These are phyloP conservation scores for Aspergillus asperescens DNA, from an alignment of 495 filamentous ascomycete species.

Conservation along the genomic window DNA sequence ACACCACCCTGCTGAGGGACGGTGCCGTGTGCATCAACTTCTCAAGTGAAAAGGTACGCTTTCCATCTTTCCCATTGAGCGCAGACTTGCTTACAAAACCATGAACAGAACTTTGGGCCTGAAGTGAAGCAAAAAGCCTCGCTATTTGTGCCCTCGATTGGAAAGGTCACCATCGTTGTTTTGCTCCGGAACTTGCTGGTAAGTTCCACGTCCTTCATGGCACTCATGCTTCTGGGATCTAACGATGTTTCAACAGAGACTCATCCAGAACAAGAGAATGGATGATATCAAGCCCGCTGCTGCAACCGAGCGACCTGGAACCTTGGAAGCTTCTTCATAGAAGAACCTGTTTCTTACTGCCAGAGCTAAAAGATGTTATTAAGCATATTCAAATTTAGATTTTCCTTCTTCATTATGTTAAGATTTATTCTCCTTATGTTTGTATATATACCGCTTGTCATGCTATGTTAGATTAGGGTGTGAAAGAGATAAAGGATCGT, in stretches of 20 bases:
- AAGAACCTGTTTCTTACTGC: background rate
- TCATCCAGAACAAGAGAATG: slow-evolving; percentile 46
- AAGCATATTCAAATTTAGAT: slow-evolving; percentile 12
- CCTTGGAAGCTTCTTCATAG: slow-evolving; percentile 35
- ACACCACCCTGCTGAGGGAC: slow-evolving; percentile 71
- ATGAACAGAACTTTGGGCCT: slow-evolving; percentile 71
- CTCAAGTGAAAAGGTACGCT: slow-evolving; percentile 75
- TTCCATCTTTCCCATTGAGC: background rate
- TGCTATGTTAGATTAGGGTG: slow-evolving; percentile 6
- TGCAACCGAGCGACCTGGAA: slow-evolving; percentile 42
- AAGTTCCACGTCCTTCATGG: slow-evolving; percentile 28
- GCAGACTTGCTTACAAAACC: background rate
- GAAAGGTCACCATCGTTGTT: slow-evolving; percentile 94
- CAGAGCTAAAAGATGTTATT: slow-evolving; percentile 11
- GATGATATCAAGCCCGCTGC: slow-evolving; percentile 42
- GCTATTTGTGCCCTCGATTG: slow-evolving; percentile 95
- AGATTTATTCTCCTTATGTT: slow-evolving; percentile 1
- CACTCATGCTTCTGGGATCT: background rate
- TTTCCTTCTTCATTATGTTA: slow-evolving; percentile 1
- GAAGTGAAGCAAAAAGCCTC: slow-evolving; percentile 88
- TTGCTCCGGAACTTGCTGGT: slow-evolving; percentile 84
- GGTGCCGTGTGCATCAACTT: slow-evolving; percentile 97
- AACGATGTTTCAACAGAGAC: slow-evolving; percentile 30
- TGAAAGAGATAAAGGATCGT: background rate
- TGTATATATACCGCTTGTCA: background rate